Evolutionary conservation across 2,329 filamentous ascomycete species (phyloP).

Genomic region (Pyrenochaeta sp.): DNA sequence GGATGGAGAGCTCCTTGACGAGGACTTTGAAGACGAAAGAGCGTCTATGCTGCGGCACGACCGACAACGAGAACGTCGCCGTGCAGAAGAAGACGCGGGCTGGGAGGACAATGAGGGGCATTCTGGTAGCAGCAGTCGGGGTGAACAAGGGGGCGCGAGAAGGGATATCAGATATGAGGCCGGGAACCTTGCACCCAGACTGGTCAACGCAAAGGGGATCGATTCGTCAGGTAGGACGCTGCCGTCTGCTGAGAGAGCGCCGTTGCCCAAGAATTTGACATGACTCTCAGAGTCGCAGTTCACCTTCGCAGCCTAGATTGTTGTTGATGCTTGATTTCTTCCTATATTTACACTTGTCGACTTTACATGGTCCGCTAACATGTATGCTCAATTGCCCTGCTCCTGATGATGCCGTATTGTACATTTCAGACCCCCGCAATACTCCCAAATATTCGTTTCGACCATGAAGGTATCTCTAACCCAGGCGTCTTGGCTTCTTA

Average conservation of each 20-base stretch:
- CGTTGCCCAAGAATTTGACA: conserved; percentile 49
- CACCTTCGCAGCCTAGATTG: conserved; percentile 2
- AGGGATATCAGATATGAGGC: conserved; percentile 37
- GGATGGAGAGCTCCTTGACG: conserved; percentile 72
- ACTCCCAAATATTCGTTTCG: conserved; percentile 28
- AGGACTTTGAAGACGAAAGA: conserved; percentile 62
- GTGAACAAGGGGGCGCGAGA: conserved; percentile 44
- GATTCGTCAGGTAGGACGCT: conserved; percentile 53
- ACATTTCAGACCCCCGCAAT: conserved; percentile 19
- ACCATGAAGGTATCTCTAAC: conserved; percentile 54
- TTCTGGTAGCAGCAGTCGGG: conserved; percentile 40
- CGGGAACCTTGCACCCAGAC: conserved; percentile 41
- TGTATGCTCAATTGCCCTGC: conserved; percentile 18
- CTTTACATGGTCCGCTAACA: conserved; percentile 3
- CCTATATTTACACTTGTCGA: conserved; percentile 9
- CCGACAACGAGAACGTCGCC: conserved; percentile 37
- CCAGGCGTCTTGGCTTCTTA: conserved; percentile 81
- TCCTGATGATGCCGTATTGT: conserved; percentile 30
- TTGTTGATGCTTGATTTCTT: conserved; percentile 3
- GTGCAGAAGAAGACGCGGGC: conserved; percentile 34
- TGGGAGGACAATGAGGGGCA: conserved; percentile 37
- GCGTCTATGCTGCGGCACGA: conserved; percentile 64
- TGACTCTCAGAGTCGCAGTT: conserved; percentile 29
- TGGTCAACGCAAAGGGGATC: conserved; percentile 49
- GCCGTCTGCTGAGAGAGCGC: conserved; percentile 55